Percentiles rank a stretch among this genome's conserved stretches.
These are phyloP conservation scores for Botrytis aclada DNA, from an alignment of 2,329 filamentous ascomycete genomes.

Conservation along the genomic window DNA sequence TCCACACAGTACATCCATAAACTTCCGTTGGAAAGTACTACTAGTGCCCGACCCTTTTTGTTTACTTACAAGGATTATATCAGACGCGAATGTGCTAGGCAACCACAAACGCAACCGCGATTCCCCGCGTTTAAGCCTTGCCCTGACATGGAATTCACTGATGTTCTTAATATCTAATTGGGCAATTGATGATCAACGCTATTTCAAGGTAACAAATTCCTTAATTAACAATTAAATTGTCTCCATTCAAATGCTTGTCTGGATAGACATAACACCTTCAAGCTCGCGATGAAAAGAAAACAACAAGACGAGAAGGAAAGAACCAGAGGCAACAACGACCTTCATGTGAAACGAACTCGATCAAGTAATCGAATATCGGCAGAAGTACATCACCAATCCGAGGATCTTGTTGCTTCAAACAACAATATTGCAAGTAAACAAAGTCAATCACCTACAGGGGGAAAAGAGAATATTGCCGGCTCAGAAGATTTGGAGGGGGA, in stretches of 20 bases:
- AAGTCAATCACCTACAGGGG: background rate
- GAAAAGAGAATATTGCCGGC: constrained; percentile 1
- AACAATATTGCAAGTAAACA: background rate
- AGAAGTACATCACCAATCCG: background rate
- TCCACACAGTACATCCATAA: background rate
- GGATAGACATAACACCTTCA: background rate
- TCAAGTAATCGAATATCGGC: constrained; percentile 12
- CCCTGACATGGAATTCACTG: background rate
- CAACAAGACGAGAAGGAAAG: constrained; percentile 21
- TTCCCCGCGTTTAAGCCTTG: background rate
- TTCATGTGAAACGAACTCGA: constrained; percentile 23
- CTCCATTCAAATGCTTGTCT: background rate
- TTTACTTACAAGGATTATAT: constrained; percentile 15
- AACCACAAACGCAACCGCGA: background rate
- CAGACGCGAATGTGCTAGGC: constrained; percentile 1
- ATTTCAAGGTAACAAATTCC: background rate
- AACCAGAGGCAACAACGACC: constrained; percentile 21
- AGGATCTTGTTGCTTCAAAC: background rate
- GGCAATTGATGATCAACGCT: background rate
- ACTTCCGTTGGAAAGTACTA: background rate
- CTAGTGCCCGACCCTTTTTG: constrained; percentile 15
- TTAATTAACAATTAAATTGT: background rate
- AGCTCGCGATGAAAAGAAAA: constrained; percentile 27
- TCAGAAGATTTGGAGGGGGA: constrained; percentile 11
- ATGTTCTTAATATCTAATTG: background rate